Conservation (phyloP, 805 yeast species). For the Candida vaughaniae region DNA sequence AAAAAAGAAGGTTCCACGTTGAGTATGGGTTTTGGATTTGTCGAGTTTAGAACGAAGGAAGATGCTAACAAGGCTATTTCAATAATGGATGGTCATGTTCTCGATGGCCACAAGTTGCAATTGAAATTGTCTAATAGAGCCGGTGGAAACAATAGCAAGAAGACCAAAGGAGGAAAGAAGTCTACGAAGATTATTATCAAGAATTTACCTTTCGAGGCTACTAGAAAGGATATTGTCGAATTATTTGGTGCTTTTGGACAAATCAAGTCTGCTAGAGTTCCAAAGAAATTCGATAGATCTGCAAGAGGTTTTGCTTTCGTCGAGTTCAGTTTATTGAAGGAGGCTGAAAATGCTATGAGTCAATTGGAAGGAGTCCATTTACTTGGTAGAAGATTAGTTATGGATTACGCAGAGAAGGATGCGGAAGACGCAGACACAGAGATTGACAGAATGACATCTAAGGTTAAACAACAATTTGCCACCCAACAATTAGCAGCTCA, state of each 20-base stretch:
- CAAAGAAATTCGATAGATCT: slow-evolving; percentile 90
- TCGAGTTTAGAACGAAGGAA: slow-evolving; percentile 75
- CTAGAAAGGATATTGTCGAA: slow-evolving; percentile 89
- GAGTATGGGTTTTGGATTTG: slow-evolving; percentile 98
- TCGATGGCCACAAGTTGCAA: slow-evolving; percentile 89
- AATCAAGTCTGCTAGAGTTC: slow-evolving; percentile 90
- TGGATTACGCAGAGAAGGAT: slow-evolving; percentile 87
- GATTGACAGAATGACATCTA: slow-evolving; percentile 84
- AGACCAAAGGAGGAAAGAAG: slow-evolving; percentile 29
- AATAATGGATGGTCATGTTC: slow-evolving; percentile 68
- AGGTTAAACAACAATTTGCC: slow-evolving; percentile 79
- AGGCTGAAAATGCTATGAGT: slow-evolving; percentile 92
- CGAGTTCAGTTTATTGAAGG: slow-evolving; percentile 79
- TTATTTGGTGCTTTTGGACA: slow-evolving; percentile 94
- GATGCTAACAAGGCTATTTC: slow-evolving; percentile 76
- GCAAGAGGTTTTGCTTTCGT: slow-evolving; percentile 99
- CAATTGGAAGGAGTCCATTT: slow-evolving; percentile 95
- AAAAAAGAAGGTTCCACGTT: slow-evolving; percentile 61
- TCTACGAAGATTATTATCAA: slow-evolving; percentile 87
- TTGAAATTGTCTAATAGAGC: slow-evolving; percentile 84
- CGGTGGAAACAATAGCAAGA: slow-evolving; percentile 36
- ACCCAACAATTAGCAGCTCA: slow-evolving; percentile 70
- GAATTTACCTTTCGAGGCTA: slow-evolving; percentile 95
- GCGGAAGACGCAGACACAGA: slow-evolving; percentile 85
- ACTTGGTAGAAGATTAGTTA: slow-evolving; percentile 88